Conservation (phyloP, 2,329 filamentous ascomycete genomes). For the Curvularia lunata region DNA sequence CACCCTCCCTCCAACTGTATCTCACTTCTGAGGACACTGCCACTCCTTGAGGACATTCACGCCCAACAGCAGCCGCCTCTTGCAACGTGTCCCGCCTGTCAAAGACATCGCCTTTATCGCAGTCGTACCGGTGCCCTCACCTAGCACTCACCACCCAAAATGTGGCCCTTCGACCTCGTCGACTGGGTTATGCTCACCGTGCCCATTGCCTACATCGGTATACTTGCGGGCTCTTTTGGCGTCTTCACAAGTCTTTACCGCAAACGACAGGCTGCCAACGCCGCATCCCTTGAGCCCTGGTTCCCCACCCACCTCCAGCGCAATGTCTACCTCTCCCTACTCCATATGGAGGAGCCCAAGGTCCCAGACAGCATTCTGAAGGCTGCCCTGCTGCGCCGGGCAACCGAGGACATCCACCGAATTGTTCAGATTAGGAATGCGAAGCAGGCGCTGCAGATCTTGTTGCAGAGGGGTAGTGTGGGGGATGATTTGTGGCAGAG, state of each 20-base stretch:
- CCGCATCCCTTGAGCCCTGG: conserved; percentile 89
- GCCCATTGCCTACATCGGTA: conserved; percentile 86
- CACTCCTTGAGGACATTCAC: conserved; percentile 23
- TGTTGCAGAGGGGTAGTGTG: conserved; percentile 89
- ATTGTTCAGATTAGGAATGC: conserved; percentile 87
- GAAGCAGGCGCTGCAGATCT: conserved; percentile 82
- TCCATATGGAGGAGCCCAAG: conserved; percentile 75
- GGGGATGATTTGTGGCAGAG: conserved; percentile 96
- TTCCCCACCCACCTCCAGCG: conserved; percentile 89
- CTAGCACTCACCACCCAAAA: conserved; percentile 28
- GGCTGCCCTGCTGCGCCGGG: conserved; percentile 85
- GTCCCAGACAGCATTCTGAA: conserved; percentile 86
- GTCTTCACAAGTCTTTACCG: conserved; percentile 94
- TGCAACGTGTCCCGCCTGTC: neutral
- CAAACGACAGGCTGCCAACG: conserved; percentile 81
- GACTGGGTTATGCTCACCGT: conserved; percentile 87
- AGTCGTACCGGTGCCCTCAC: conserved; percentile 11
- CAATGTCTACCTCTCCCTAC: conserved; percentile 90
- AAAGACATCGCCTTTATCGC: neutral
- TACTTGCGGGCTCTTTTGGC: conserved; percentile 85
- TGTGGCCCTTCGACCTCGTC: conserved; percentile 56
- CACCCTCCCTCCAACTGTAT: conserved; percentile 10
- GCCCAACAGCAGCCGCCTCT: neutral
- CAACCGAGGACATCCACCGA: conserved; percentile 89
- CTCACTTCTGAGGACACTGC: conserved; percentile 18